These are phyloP conservation scores for Tylopilus vinaceipallidus DNA, from an alignment of 768 basidiomycete species.

Conservation along the genomic window DNA sequence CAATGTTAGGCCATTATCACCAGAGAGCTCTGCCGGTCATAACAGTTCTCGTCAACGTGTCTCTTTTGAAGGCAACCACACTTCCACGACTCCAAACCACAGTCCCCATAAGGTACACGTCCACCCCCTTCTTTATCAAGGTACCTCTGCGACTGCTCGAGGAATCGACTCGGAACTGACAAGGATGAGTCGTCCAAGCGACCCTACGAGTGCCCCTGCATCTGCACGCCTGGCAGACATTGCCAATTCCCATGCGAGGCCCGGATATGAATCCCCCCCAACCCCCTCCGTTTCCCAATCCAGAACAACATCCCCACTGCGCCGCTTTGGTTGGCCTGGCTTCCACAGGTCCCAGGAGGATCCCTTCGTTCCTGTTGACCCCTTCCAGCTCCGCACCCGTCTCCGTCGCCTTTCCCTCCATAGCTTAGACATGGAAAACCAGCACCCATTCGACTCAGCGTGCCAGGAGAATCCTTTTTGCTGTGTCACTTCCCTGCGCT, in stretches of 20 bases:
- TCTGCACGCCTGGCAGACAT: slow-evolving; percentile 5
- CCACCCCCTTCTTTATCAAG: slow-evolving; percentile 21
- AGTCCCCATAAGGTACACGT: slow-evolving; percentile 36
- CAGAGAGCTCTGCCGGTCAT: slow-evolving; percentile 40
- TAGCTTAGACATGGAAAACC: slow-evolving; percentile 21
- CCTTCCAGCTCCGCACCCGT: slow-evolving; percentile 39
- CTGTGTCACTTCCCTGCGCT: slow-evolving; percentile 20
- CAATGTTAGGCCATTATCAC: slow-evolving; percentile 22
- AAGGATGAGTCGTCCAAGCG: slow-evolving; percentile 7
- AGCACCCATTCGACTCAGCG: slow-evolving; percentile 14
- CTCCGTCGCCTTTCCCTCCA: slow-evolving; percentile 21
- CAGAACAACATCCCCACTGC: slow-evolving; percentile 54
- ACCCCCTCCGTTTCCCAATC: slow-evolving; percentile 36
- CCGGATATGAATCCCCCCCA: slow-evolving; percentile 26
- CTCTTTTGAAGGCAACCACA: slow-evolving; percentile 47
- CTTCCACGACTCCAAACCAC: slow-evolving; percentile 33
- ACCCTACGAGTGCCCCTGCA: slow-evolving; percentile 9
- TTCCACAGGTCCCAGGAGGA: slow-evolving; percentile 54
- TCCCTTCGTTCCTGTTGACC: slow-evolving; percentile 55
- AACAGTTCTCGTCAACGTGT: slow-evolving; percentile 51
- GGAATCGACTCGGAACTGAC: slow-evolving; percentile 12
- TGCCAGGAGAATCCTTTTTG: slow-evolving; percentile 24
- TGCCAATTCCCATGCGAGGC: slow-evolving; percentile 16
- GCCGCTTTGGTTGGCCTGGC: slow-evolving; percentile 53
- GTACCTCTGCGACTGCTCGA: neutral